These are phyloP conservation scores for Gigaspora rosea DNA, from an alignment of 192 early-diverging fungal genomes.

Conservation along the genomic window DNA sequence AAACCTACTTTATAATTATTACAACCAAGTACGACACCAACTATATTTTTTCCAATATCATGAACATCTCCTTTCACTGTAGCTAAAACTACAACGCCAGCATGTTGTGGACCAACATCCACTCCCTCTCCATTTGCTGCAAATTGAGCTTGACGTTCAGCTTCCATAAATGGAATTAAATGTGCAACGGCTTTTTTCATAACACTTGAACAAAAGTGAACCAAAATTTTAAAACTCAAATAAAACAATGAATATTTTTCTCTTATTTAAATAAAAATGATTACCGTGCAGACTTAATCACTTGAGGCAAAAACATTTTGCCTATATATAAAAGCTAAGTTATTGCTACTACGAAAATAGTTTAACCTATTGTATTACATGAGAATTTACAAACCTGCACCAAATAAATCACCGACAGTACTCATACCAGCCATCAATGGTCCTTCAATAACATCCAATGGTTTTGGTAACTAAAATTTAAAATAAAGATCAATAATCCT, in stretches of 20 bases:
- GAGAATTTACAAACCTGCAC: constrained; percentile 42
- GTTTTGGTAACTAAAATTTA: constrained; percentile 68
- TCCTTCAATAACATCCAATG: constrained; percentile 95
- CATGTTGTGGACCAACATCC: constrained; percentile 75
- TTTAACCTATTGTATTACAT: neutral
- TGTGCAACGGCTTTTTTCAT: constrained; percentile 99
- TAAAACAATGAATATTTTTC: neutral
- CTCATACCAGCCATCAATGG: constrained; percentile 96
- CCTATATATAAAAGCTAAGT: constrained; percentile 45
- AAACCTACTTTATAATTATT: constrained; percentile 78
- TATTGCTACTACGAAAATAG: neutral
- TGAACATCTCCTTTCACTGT: constrained; percentile 98
- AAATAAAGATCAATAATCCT: neutral
- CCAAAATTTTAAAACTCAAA: neutral
- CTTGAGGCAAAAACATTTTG: constrained; percentile 99
- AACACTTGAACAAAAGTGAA: constrained; percentile 55
- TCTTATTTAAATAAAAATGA: neutral
- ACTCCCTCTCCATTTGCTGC: constrained; percentile 46
- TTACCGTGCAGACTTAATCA: constrained; percentile 90
- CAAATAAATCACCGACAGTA: constrained; percentile 93
- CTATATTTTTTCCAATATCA: constrained; percentile 99
- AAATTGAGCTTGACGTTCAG: constrained; percentile 81
- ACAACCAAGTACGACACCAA: constrained; percentile 94
- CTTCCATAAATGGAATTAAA: constrained; percentile 92
- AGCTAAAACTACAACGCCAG: constrained; percentile 89